Base-by-base conservation (phyloP, 192 early-diverging fungal genomes). In the Coemansia sp. region DNA sequence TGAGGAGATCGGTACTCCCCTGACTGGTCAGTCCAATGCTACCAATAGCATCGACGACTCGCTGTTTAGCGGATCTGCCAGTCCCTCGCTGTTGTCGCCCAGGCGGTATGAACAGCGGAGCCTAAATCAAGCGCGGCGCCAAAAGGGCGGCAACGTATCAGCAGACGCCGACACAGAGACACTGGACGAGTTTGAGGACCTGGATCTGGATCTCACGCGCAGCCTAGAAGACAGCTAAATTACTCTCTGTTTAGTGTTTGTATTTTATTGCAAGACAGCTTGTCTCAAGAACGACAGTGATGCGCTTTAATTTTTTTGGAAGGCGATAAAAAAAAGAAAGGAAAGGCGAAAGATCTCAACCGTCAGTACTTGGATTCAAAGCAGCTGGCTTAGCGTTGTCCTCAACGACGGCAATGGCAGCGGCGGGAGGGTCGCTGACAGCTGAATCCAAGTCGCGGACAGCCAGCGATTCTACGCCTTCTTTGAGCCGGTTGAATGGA, bases 391-490 rank as follows among this genome's bases (percentile, higher is more conserved):
- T 58, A 37, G n/a, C 15, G 56, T 22, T 11, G 29, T 58, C 56
- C 31, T 58, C 32, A 35, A 6, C 36, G 4, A n/a, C 35, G 3
- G 51, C 63, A 27, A 41, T 40, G 6, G 38, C 58, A 12, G 24
- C 32, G 19, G 70, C 37, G 8, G 39, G 45, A 3, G 56, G 56
- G 19, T 58, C 56, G 35, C 56, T 24, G 35, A 38, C 35, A 38
- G 25, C 63, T 14, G 61, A 31, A 17, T 59, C 64, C 2, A 37
- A 40, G 35, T 73, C 70, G 15, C 29, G 37, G n/a, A 81, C 79
- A 7, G 70, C 79, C 73, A 82, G 42, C 15, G 79, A 66, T 59
- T 82, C 74, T 4, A 82, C 70, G 4, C 70, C 49, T 39, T 76
- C 69, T 37, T 82, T 82, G 3, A 82, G 59, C 6, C 59, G 59